Evolutionary conservation across 2,329 filamentous ascomycete species (phyloP), one percentile per base, ranked within the genome.

Genomic region (Pseudogymnoascus sp.): DNA sequence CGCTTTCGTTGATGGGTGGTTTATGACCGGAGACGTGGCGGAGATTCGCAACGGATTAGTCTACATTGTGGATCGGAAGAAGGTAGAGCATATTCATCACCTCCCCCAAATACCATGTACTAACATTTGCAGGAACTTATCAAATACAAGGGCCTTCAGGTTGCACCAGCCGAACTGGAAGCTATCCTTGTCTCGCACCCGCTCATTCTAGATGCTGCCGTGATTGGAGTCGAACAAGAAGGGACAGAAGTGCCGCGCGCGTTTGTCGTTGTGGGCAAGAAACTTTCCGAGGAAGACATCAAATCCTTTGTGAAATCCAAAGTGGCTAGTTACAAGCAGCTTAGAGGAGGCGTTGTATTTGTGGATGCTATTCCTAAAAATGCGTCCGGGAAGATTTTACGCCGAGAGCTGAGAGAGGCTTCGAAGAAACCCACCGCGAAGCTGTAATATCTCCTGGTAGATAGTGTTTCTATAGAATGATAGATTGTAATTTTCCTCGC

Each of bases 351-450:
- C 1, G 81, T 91, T n/a, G 74, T 79, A 9, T 89, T 91, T 69
- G 76, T 88, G 3, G 80, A 87, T 35, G 75, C 76, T 11, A 85
- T 91, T 33, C 87, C 88, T n/a, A 91, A 89, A 75, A 89, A 88
- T 63, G 80, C 84, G 0, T 74, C 75, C 28, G 80, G 79, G 0
- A 82, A 82, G 72, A 81, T 82, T 37, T 60, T 82, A 68, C 71
- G 79, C 58, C 79, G 76, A 61, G 57, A 73, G 3, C 64, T 82
- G 64, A 74, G 75, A 58, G 78, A 80, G 20, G n/a, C 15, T 12
- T 53, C 47, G 4, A 68, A 71, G 64, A 77, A 75, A 30, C 69
- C 71, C 9, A 53, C 15, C 7, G 47, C 47, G 9, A 53, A 53
- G 28, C 25, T 53, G 15, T 53, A 20, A 53, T 53, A 53, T 53